Evolutionary conservation across 345 rosid species (phyloP).

Genomic region (Melaleuca alternifolia): DNA sequence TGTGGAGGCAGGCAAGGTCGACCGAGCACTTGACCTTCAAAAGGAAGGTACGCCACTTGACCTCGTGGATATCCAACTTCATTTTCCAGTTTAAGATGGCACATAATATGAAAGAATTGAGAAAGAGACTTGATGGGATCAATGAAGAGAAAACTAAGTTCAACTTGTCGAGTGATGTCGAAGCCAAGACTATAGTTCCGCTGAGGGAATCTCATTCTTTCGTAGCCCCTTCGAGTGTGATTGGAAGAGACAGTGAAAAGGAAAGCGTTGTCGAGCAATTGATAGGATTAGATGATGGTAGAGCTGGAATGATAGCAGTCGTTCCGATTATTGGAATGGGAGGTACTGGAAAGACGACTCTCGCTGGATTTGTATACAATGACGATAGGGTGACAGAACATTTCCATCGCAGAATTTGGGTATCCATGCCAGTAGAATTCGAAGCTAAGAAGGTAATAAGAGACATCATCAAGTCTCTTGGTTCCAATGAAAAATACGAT

Average conservation of each 20-base stretch:
- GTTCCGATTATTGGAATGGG: constrained; percentile 10
- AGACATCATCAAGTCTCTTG: neutral
- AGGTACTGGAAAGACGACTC: constrained; percentile 11
- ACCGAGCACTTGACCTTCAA: neutral
- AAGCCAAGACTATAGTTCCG: neutral
- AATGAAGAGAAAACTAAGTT: neutral
- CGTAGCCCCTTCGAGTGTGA: neutral
- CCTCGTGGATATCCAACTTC: neutral
- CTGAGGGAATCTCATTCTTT: constrained; percentile 5
- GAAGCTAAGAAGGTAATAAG: neutral
- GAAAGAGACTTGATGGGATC: neutral
- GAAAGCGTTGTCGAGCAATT: neutral
- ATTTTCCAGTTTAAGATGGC: neutral
- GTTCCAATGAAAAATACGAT: neutral
- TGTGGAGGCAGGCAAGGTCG: neutral
- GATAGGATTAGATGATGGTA: neutral
- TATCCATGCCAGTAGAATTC: neutral
- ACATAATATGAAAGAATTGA: neutral
- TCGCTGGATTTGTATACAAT: neutral
- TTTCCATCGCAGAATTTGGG: constrained; percentile 6
- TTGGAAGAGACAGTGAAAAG: constrained; percentile 6
- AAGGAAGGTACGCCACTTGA: neutral
- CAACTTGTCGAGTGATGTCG: neutral
- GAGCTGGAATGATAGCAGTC: neutral
- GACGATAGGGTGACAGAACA: neutral